Evolutionary conservation across 192 early-diverging fungal species (phyloP).

Genomic region (Coemansia sp.): DNA sequence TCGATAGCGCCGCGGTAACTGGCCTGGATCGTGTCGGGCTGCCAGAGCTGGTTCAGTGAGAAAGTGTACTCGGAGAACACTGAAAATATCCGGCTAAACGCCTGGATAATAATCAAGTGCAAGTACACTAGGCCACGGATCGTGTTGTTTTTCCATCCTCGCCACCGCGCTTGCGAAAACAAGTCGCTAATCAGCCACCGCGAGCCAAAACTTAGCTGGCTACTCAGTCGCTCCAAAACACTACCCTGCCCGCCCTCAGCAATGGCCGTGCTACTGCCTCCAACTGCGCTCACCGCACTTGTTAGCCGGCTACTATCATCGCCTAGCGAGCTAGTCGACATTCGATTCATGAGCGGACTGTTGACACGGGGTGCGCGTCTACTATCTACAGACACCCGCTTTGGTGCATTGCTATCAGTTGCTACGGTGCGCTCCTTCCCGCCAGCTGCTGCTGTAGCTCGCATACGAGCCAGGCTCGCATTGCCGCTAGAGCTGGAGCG

Average conservation of each 20-base stretch:
- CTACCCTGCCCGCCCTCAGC: not conserved
- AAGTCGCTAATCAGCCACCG: slow-evolving; percentile 55
- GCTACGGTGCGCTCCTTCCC: slow-evolving; percentile 1
- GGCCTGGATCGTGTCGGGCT: slow-evolving; percentile 29
- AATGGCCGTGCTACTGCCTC: not conserved
- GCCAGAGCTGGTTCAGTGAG: slow-evolving; percentile 55
- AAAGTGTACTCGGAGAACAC: slow-evolving; percentile 57
- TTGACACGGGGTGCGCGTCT: not conserved
- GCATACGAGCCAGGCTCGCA: not conserved
- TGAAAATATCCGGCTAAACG: slow-evolving; percentile 46
- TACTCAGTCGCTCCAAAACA: slow-evolving; percentile 37
- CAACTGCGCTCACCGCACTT: not conserved
- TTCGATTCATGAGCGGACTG: slow-evolving; percentile 5
- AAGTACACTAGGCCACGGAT: slow-evolving; percentile 46
- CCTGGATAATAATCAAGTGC: slow-evolving; percentile 52
- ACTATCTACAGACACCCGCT: not conserved
- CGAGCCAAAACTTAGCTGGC: slow-evolving; percentile 53
- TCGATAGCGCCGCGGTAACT: slow-evolving; percentile 50
- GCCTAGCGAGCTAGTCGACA: slow-evolving; percentile 1
- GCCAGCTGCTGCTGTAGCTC: not conserved
- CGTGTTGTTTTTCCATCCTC: slow-evolving; percentile 54
- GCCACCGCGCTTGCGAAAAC: slow-evolving; percentile 54
- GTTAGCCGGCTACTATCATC: not conserved
- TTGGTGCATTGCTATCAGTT: not conserved
- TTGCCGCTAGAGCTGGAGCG: not conserved